Conservation (phyloP, 2,329 filamentous ascomycete genomes). For the Pseudopyricularia javanii region DNA sequence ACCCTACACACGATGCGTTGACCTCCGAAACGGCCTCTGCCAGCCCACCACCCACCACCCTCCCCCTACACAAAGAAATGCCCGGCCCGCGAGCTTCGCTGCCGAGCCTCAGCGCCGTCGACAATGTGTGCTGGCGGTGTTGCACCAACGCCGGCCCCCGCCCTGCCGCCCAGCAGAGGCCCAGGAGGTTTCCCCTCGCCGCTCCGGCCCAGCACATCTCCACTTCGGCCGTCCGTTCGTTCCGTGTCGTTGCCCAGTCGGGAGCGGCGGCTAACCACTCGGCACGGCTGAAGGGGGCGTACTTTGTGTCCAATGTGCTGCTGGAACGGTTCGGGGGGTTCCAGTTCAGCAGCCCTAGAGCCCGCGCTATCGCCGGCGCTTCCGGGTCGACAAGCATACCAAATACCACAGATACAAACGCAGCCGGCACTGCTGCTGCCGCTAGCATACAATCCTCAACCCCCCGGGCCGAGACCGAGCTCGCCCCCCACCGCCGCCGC, state of each 20-base stretch:
- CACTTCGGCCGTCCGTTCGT: neutral
- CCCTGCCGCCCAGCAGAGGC: neutral
- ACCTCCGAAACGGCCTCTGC: neutral
- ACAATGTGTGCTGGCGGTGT: conserved; percentile 1
- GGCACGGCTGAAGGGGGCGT: conserved; percentile 15
- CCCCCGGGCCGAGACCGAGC: neutral
- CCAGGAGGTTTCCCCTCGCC: neutral
- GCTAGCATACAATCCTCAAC: neutral
- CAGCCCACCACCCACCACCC: neutral
- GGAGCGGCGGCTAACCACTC: conserved; percentile 1
- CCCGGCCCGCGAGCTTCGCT: conserved; percentile 1
- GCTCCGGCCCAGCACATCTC: neutral
- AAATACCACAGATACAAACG: neutral
- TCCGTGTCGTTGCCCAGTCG: neutral
- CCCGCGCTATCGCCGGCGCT: conserved; percentile 1
- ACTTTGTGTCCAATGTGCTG: conserved; percentile 20
- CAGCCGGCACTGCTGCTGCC: neutral
- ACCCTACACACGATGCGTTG: neutral
- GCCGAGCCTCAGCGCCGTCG: conserved; percentile 1
- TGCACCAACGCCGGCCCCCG: neutral
- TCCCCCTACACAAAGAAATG: neutral
- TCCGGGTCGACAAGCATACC: neutral
- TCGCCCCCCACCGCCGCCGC: conserved; percentile 9
- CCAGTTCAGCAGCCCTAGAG: conserved; percentile 1
- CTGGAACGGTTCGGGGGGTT: conserved; percentile 11